Conservation (phyloP, 495 filamentous ascomycete species). For the Aspergillus steynii region DNA sequence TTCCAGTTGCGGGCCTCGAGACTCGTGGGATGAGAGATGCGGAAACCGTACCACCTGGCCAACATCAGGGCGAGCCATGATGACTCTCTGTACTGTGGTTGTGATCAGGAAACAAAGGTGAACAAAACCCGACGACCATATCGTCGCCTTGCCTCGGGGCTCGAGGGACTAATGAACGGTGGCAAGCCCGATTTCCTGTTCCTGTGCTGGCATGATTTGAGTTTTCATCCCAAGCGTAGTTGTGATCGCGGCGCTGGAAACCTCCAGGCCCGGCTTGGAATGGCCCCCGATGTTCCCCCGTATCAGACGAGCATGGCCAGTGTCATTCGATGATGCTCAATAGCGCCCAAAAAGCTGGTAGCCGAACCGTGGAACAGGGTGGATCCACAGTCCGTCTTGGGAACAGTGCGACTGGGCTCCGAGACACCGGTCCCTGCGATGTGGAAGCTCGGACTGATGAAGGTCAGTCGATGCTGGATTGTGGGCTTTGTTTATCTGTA, state of each 20-base stretch:
- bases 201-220: background rate
- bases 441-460: too few relatives aligned
- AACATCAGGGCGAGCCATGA: conserved; percentile 17
- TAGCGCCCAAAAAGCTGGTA: background rate
- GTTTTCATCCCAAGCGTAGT: background rate
- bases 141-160: background rate
- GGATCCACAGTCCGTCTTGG: background rate
- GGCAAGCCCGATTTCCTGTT: background rate
- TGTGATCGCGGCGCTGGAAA: background rate
- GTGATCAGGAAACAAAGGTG: background rate
- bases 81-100: conserved; percentile 2
- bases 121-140: background rate
- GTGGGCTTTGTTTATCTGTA: too few relatives aligned
- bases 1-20: background rate
- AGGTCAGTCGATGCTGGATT: too few relatives aligned
- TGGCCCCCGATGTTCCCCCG: too few relatives aligned
- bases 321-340: background rate
- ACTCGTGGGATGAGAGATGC: background rate
- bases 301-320: background rate
- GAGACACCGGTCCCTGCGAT: background rate
- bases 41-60: conserved; percentile 22
- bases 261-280: background rate
- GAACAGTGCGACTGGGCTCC: background rate
- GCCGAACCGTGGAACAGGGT: background rate
- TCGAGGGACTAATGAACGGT: background rate